Base-by-base conservation (phyloP, 1,139 yeast genomes). In the Candida tropicalis region DNA sequence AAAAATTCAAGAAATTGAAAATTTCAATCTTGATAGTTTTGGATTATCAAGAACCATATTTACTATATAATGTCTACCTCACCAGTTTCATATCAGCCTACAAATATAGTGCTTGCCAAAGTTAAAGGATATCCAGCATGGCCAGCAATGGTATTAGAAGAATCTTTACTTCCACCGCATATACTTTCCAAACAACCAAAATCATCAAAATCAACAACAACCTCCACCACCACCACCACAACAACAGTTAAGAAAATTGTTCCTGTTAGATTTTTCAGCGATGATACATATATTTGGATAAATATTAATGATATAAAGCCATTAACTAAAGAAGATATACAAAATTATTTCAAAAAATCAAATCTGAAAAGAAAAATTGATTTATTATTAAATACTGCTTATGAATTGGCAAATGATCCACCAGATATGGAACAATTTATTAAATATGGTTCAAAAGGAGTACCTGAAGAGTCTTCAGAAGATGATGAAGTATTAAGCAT, bases 111-210 rank as follows among this genome's bases (percentile, higher is more conserved):
- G 0, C 68, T 85, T 31, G 89, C 90, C 5, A 85, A 85, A 58
- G 82, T 85, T 25, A 85, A 84, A 56, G 90, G 91, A 5, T 85
- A 81, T 57, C 86, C 91, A 6, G 82, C 87, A 36, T 85, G 93
- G 93, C 93, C 93, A 0, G 88, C 89, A 3, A 81, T 84, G 79
- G 79, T 85, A 2, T 71, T 85, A n/a, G 84, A 84, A 2, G 74
- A 68, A 43, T 68, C 72, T 20, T 57, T 77, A 5, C 66, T 85
- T 9, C 91, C 93, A 0, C 73, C 67, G 9, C 68, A 75, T 51
- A 75, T 85, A 23, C 49, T 64, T 34, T 58, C 62, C 27, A 73
- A 71, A 46, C 77, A 73, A 49, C 82, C 86, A 10, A 79, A 76
- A 52, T 51, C 65, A 13, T 57, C 62, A 28, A 46, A 54, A 52